A percentile compares a stretch with the other conserved stretches of the same genome.
These are phyloP conservation scores for Actinidia arguta DNA, from an alignment of 179 eudicot species.

Conservation along the genomic window DNA sequence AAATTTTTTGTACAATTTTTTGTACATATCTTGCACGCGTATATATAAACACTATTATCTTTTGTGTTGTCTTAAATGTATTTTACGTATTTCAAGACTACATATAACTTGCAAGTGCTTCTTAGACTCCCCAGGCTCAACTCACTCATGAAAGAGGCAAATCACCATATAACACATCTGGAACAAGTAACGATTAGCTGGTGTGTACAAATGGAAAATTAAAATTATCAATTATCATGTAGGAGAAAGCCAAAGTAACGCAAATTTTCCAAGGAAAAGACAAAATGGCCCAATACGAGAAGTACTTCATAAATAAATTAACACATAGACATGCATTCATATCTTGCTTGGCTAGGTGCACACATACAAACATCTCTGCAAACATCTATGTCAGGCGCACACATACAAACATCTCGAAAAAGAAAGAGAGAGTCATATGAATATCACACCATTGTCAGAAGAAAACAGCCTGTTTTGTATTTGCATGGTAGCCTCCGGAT, in stretches of 20 bases:
- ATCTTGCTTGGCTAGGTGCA: not conserved
- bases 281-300: not conserved
- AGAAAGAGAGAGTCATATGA: slow-evolving; percentile 9
- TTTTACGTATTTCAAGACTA: no score
- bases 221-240: not conserved
- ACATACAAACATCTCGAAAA: no score
- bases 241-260: not conserved
- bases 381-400: no score
- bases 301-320: not conserved
- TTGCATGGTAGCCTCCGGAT: slow-evolving; percentile 23
- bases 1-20: no score
- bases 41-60: not conserved
- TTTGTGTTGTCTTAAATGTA: not conserved
- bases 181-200: not conserved
- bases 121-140: not conserved
- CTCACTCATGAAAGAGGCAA: not conserved
- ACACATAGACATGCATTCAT: not conserved
- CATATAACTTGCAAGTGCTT: no score
- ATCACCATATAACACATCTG: not conserved
- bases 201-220: not conserved
- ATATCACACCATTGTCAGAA: slow-evolving; percentile 41
- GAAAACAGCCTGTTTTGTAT: slow-evolving; percentile 39
- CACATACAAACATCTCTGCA: not conserved
- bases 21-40: no score
- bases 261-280: not conserved